A percentile compares a stretch with the other conserved stretches of the same genome.
These are phyloP conservation scores for Coprinopsis marcescibilis DNA, from an alignment of 768 basidiomycete species.

Conservation along the genomic window DNA sequence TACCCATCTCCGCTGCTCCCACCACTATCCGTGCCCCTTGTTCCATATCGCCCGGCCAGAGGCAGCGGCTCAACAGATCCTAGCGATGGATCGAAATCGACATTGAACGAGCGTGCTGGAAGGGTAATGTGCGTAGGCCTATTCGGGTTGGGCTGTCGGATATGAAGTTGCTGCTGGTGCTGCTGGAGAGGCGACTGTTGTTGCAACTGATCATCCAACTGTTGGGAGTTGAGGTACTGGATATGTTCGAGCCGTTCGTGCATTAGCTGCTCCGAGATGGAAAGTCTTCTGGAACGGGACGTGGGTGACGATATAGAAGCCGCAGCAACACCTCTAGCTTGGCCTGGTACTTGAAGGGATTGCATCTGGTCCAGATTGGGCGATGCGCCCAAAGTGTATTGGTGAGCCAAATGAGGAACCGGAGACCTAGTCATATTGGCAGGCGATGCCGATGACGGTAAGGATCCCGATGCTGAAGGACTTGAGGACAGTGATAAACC, in stretches of 20 bases:
- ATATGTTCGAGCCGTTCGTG: not conserved
- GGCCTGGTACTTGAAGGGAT: no score
- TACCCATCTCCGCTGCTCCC: slow-evolving; percentile 1
- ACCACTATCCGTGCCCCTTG: not conserved
- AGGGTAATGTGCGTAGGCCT: slow-evolving; percentile 6
- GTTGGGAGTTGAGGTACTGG: no score
- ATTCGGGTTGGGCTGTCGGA: not conserved
- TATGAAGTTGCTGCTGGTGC: not conserved
- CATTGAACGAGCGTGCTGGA: slow-evolving; percentile 7
- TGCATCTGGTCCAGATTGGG: no score
- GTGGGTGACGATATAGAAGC: no score
- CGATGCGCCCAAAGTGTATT: no score
- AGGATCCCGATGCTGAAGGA: no score
- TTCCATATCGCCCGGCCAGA: slow-evolving; percentile 5
- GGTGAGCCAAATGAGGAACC: no score
- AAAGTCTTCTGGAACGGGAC: not conserved
- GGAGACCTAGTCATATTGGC: no score
- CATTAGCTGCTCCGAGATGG: not conserved
- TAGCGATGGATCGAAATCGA: slow-evolving; percentile 9
- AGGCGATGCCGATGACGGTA: no score
- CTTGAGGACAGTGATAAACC: no score
- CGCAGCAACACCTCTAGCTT: no score
- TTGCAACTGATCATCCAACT: no score
- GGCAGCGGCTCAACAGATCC: slow-evolving; percentile 7
- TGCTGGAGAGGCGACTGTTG: not conserved